Percentiles rank a stretch among this genome's conserved stretches.
These are phyloP conservation scores for Fraxinus excelsior DNA, from an alignment of 257 asterid species.

Conservation along the genomic window DNA sequence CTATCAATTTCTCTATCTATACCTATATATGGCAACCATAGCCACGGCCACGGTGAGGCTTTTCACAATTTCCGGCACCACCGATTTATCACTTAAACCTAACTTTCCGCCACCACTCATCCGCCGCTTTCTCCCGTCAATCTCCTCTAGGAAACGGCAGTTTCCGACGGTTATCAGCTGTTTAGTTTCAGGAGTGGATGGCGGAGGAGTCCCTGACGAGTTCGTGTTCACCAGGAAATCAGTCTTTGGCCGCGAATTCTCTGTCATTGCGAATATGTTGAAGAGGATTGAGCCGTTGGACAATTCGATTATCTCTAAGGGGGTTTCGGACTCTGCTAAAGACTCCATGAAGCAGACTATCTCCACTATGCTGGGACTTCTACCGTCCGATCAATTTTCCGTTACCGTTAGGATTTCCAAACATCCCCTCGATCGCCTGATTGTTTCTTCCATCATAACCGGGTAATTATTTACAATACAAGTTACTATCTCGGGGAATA, in stretches of 20 bases:
- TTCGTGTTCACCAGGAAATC: conserved; percentile 85
- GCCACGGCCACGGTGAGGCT: conserved; percentile 58
- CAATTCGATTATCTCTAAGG: conserved; percentile 72
- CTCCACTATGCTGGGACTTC: conserved; percentile 94
- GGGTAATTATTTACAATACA: conserved; percentile 51
- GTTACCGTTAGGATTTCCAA: conserved; percentile 71
- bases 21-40: conserved; percentile 3
- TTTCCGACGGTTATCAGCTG: conserved; percentile 41
- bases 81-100: conserved; percentile 50
- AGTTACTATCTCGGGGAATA: background rate
- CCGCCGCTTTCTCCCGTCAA: conserved; percentile 38
- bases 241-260: conserved; percentile 76
- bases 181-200: conserved; percentile 84
- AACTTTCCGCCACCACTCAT: conserved; percentile 36
- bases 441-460: conserved; percentile 82
- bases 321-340: conserved; percentile 88
- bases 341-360: conserved; percentile 99
- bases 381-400: conserved; percentile 90
- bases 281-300: conserved; percentile 92
- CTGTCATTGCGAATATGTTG: conserved; percentile 85
- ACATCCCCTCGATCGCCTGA: conserved; percentile 73
- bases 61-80: conserved; percentile 52
- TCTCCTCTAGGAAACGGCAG: background rate
- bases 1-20: no score
- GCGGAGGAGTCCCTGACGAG: conserved; percentile 97